Evolutionary conservation across 352 stramenopile genomes (phyloP), one percentile per base, ranked within the genome.

Genomic region (Globisporangium nodosum): DNA sequence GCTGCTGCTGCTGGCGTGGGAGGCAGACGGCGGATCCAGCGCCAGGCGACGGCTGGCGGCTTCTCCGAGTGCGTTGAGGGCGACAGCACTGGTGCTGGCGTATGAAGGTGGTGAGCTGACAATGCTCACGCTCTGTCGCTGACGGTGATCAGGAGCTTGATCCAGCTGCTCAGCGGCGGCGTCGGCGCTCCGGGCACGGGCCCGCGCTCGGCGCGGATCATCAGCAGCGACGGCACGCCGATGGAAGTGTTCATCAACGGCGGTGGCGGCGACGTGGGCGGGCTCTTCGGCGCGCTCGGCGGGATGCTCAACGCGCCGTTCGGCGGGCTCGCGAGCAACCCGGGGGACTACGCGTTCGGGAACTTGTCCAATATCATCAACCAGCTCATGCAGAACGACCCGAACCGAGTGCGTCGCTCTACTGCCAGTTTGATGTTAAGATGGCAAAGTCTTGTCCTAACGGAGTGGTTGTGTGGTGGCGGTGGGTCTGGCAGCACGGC

Each of bases 311-410:
- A 57, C 50, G 24, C 56, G 37, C 56, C 56, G 7, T 40, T 69
- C 21, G 68, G 73, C 31, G 75, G 79, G 40, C 49, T 90, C 30
- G 69, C 74, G 16, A 74, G 79, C 46, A 89, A 90, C 45, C 64
- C 81, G 9, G 83, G 85, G 1, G 85, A 95, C 66, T 95, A 95
- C 49, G 85, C 83, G 4, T 89, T 95, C 58, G 85, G 85, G 33
- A 92, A 88, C 51, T 82, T 93, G 61, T 77, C 84, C 16, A 91
- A 70, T 49, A 71, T 95, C 27, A 93, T 95, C 54, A 93, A 93
- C 60, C 85, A 95, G 58, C 76, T 95, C 20, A 95, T 95, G 85
- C 83, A 92, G 54, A 92, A 93, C 64, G 85, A 95, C 37, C 71
- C 83, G 8, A 95, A 92, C 59, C 71, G 85, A 64, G 85, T 93